These are phyloP conservation scores for Bipolaris victoriae DNA, from an alignment of 2,329 filamentous ascomycete genomes.

Conservation along the genomic window DNA sequence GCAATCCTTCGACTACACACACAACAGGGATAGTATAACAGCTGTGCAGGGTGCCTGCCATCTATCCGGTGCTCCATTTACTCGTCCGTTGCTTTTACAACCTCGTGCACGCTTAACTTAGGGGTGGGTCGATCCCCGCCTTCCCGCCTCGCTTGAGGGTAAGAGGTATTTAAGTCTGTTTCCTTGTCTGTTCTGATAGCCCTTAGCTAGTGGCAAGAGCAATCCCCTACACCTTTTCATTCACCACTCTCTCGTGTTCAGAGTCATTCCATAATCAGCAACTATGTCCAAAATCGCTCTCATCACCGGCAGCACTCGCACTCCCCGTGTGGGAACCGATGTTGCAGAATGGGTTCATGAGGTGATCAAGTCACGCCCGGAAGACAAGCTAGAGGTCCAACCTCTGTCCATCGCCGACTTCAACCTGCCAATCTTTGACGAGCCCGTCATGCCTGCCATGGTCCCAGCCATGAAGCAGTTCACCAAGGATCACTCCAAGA, in stretches of 20 bases:
- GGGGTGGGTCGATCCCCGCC: background rate
- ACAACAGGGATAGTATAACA: background rate
- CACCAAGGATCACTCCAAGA: conserved; percentile 51
- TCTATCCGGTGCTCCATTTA: background rate
- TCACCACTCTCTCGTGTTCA: conserved; percentile 5
- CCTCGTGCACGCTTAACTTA: background rate
- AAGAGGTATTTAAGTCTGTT: conserved; percentile 2
- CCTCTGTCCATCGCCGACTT: conserved; percentile 40
- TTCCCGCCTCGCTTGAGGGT: background rate
- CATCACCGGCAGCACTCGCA: conserved; percentile 17
- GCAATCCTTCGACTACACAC: background rate
- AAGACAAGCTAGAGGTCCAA: conserved; percentile 10
- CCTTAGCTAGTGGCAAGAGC: background rate
- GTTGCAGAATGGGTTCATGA: conserved; percentile 8
- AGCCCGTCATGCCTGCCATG: conserved; percentile 50
- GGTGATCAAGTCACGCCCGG: conserved; percentile 12
- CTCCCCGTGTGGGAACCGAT: conserved; percentile 9
- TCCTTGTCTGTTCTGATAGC: conserved; percentile 1
- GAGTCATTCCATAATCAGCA: conserved; percentile 4
- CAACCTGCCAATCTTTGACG: conserved; percentile 56
- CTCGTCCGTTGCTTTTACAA: background rate
- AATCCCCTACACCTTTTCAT: background rate
- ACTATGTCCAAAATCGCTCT: conserved; percentile 28
- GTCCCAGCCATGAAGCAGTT: conserved; percentile 50
- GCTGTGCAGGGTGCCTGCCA: background rate